Conservation (phyloP, 2,329 filamentous ascomycete genomes). For the Myriosclerotinia duriaeana region DNA sequence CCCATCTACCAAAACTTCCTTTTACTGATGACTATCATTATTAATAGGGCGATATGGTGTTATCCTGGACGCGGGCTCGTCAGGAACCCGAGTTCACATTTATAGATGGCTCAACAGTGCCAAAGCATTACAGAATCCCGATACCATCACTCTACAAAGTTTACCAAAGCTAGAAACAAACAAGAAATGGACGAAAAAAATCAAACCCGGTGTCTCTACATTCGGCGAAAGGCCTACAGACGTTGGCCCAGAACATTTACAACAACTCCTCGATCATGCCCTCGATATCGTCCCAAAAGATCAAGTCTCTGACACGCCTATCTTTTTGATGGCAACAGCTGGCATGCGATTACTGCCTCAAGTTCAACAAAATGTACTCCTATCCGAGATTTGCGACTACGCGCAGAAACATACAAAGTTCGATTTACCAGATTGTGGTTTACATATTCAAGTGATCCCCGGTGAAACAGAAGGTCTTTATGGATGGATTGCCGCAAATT, state of each 20-base stretch:
- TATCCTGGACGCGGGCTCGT: conserved; percentile 96
- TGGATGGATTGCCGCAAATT: conserved; percentile 97
- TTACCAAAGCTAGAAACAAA: conserved; percentile 82
- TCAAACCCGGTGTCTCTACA: conserved; percentile 86
- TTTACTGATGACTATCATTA: not conserved
- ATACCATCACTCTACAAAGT: conserved; percentile 59
- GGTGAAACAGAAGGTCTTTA: conserved; percentile 96
- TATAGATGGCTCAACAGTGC: conserved; percentile 87
- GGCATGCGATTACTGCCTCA: conserved; percentile 86
- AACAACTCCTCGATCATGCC: conserved; percentile 78
- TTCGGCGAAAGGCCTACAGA: conserved; percentile 75
- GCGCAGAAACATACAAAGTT: conserved; percentile 75
- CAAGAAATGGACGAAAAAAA: conserved; percentile 89
- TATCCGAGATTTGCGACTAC: conserved; percentile 80
- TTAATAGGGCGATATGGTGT: conserved; percentile 73
- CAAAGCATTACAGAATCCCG: conserved; percentile 61
- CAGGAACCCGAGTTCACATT: conserved; percentile 90
- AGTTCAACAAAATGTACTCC: conserved; percentile 67
- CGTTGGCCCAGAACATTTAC: conserved; percentile 79
- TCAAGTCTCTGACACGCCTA: conserved; percentile 78
- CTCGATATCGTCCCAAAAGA: conserved; percentile 72
- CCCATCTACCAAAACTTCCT: not conserved
- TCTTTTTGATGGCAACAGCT: conserved; percentile 94
- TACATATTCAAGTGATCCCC: conserved; percentile 90
- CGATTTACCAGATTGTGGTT: conserved; percentile 80